Evolutionary conservation across 148 eudicot genomes (phyloP), one percentile per base, ranked within the genome.

Genomic region (Chenopodium suecicum): DNA sequence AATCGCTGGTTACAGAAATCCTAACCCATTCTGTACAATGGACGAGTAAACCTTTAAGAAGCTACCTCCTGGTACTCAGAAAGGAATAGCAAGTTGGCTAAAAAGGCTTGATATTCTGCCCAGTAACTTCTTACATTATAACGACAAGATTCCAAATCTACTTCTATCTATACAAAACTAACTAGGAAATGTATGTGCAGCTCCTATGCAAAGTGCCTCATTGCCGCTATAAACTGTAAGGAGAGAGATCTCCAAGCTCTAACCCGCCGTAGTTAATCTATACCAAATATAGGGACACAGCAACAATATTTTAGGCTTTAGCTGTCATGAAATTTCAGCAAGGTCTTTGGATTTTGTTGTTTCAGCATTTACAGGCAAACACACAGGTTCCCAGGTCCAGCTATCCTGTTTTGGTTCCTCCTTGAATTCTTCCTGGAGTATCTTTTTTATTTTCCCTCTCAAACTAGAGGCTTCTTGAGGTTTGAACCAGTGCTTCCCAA

Each of bases 381-480:
- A 81, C 48, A 83, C 84, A 22, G 85, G 80, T 73, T 82, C 75
- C 81, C 67, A 76, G 75, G 77, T 82, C 29, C 64, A 44, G 3
- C 65, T 63, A 29, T 83, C 83, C 9, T 81, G 70, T 22, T 4
- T 80, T 73, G 86, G 74, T 27, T 72, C 80, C 85, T 87, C 86
- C 31, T 8, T 67, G 76, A 94, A 90, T 84, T 90, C 87, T 31
- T 86, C 83, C 77, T 31, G 17, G 50, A 93, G 91, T 83, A 93
- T 73, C 32, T 70, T 77, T 65, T 83, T 84, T 25, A 95, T 93
- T 87, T 80, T 89, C 46, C 70, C 77, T 90, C 98, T 91, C 84
- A 95, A 88, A 80, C 78, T 60, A n/a, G 98, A 95, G 7, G 97
- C 98, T 58, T 92, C 94, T 84, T 84, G 88, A 19, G 97, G 94